Percentiles rank a stretch among this genome's conserved stretches.
Conservation (phyloP, 352 stramenopile genomes). For the Globisporangium lucens region DNA sequence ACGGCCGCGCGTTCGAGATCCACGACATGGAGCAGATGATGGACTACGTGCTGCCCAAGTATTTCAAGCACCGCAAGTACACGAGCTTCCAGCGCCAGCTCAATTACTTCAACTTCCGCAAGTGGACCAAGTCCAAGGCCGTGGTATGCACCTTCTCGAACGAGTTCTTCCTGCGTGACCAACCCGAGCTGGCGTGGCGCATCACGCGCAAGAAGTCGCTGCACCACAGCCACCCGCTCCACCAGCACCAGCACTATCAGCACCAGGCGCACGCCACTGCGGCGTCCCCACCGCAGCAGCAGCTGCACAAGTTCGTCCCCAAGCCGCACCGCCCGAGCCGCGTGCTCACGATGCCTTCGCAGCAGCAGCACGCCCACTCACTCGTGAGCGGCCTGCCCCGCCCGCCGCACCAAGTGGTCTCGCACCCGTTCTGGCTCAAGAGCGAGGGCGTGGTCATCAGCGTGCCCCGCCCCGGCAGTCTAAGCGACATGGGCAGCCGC, state of each 20-base stretch:
- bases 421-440: slow-evolving; percentile 17
- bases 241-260: slow-evolving; percentile 18
- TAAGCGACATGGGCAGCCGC: slow-evolving; percentile 5
- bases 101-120: slow-evolving; percentile 94
- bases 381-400: background rate
- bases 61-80: slow-evolving; percentile 95
- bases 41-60: slow-evolving; percentile 85
- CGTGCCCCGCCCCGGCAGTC: slow-evolving; percentile 25
- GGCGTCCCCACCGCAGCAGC: background rate
- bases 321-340: slow-evolving; percentile 9
- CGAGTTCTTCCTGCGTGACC: slow-evolving; percentile 67
- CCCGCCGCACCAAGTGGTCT: slow-evolving; percentile 1
- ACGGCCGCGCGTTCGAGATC: slow-evolving; percentile 69
- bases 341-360: slow-evolving; percentile 4
- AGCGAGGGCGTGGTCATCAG: slow-evolving; percentile 22
- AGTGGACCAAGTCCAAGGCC: slow-evolving; percentile 84
- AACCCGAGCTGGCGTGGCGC: slow-evolving; percentile 55
- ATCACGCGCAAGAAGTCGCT: slow-evolving; percentile 72
- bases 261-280: background rate
- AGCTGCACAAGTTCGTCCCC: slow-evolving; percentile 3
- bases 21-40: slow-evolving; percentile 82
- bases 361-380: background rate
- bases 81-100: slow-evolving; percentile 92
- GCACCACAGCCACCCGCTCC: slow-evolving; percentile 17
- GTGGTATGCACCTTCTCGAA: slow-evolving; percentile 78